Evolutionary conservation across 768 basidiomycete genomes (phyloP).

Genomic region (Scleroderma bovista): DNA sequence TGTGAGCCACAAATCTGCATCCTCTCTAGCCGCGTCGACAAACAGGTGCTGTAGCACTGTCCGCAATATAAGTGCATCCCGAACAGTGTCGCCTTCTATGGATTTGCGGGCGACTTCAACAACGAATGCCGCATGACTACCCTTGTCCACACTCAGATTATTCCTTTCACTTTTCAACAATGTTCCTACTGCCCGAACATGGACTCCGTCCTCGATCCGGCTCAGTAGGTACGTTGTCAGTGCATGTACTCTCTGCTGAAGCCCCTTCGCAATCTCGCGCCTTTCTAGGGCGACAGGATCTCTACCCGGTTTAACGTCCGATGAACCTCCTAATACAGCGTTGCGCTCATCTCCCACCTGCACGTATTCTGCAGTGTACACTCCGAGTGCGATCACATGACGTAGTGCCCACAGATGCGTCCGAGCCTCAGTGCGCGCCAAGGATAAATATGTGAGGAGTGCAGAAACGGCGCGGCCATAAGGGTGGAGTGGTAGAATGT

Average conservation of each 20-base stretch:
- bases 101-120: conserved; percentile 28
- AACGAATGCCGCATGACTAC: conserved; percentile 24
- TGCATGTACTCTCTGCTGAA: conserved; percentile 45
- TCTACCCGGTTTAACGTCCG: background rate
- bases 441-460: conserved; percentile 47
- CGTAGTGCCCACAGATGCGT: conserved; percentile 61
- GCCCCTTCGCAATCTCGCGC: conserved; percentile 25
- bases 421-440: conserved; percentile 57
- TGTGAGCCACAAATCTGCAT: conserved; percentile 74
- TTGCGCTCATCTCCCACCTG: conserved; percentile 45
- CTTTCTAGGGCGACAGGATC: background rate
- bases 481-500: conserved; percentile 8
- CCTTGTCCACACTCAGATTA: conserved; percentile 14
- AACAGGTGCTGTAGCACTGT: conserved; percentile 56
- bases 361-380: conserved; percentile 59
- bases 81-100: conserved; percentile 37
- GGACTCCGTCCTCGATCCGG: conserved; percentile 46
- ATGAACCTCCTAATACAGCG: conserved; percentile 39
- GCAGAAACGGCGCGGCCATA: conserved; percentile 62
- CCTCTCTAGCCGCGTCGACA: conserved; percentile 51
- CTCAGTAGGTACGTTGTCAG: conserved; percentile 58
- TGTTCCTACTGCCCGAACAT: conserved; percentile 34
- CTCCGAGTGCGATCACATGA: conserved; percentile 58
- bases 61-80: conserved; percentile 57
- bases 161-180: conserved; percentile 21